Base-by-base conservation (phyloP, 2,329 filamentous ascomycete genomes). In the Xylariales sp. region DNA sequence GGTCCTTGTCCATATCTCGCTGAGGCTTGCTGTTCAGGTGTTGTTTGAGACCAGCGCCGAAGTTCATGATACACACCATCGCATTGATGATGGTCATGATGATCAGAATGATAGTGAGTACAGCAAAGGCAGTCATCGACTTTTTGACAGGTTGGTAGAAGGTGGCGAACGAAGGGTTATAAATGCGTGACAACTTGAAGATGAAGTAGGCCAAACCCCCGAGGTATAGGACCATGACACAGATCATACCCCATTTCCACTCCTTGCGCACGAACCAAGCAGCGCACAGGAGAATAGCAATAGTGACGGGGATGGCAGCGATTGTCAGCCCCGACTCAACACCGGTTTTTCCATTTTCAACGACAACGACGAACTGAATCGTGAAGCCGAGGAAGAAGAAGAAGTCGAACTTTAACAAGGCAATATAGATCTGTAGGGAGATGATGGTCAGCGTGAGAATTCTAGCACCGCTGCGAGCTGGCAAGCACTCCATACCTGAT, bases 321-420 rank as follows among this genome's bases (percentile, higher is more conserved):
- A 93, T 81, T 6, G 94, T 98, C 37, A 97, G 72, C 38, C 77
- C 85, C 52, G 93, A 88, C 61, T 98, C 93, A 52, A 80, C 70
- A 45, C 83, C 76, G 33, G 75, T 74, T 47, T 76, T 70, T 43
- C 70, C 76, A 30, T 78, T 83, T 43, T 97, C 89, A 42, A 98
- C 89, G 42, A 97, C 85, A 52, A 98, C 91, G 38, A 97, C 77
- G 63, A 98, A 98, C 59, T 98, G 93, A 32, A 98, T 88, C 6
- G 93, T 97, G 63, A 98, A 98, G 38, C 91, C 93, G 35, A 98
- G 80, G 74, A 98, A 98, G 73, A 98, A 97, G 80, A 98, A 98
- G 66, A 98, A 97, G 67, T 98, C 93, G 62, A 98, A 98, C 65
- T 98, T 98, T 48, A 98, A 76, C 10, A 98, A 77, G 25, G 93